phyloP scores from a whole-genome alignment of 306 rosid genomes.

The Vicia faba region DNA sequence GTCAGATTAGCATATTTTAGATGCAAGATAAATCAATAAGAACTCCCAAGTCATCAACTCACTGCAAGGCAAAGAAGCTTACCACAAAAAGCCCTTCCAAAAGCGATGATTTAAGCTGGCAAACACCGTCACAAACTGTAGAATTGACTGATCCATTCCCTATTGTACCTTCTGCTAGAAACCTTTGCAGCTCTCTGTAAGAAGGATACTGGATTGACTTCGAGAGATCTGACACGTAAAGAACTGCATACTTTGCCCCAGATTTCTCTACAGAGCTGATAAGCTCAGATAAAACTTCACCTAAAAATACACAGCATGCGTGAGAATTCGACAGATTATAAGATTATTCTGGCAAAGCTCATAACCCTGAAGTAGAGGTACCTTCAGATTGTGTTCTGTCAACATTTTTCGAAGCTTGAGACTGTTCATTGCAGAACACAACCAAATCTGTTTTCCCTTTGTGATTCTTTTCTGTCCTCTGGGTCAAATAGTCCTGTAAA shows the following conservation, averaged over 20 bases:
- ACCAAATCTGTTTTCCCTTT: slow-evolving; percentile 69
- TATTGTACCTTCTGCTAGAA: slow-evolving; percentile 65
- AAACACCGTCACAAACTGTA: slow-evolving; percentile 70
- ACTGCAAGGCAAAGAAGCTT: slow-evolving; percentile 45
- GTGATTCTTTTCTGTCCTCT: slow-evolving; percentile 57
- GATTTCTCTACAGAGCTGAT: slow-evolving; percentile 67
- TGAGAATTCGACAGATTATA: slow-evolving; percentile 34
- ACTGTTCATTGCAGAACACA: slow-evolving; percentile 66
- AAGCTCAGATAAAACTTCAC: slow-evolving; percentile 62
- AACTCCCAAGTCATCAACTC: slow-evolving; percentile 8
- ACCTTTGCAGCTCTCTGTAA: slow-evolving; percentile 68
- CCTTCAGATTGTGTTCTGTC: slow-evolving; percentile 64
- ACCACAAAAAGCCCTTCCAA: slow-evolving; percentile 90
- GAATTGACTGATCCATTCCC: slow-evolving; percentile 52
- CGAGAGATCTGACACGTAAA: slow-evolving; percentile 78
- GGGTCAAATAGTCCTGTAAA: slow-evolving; percentile 72
- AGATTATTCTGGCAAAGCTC: slow-evolving; percentile 25
- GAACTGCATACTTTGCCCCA: slow-evolving; percentile 84
- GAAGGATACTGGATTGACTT: slow-evolving; percentile 68
- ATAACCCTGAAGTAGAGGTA: slow-evolving; percentile 42
- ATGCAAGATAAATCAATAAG: slow-evolving; percentile 20
- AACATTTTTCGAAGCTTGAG: slow-evolving; percentile 45
- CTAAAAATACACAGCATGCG: slow-evolving; percentile 49
- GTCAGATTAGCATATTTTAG: slow-evolving; percentile 10
- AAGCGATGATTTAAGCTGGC: slow-evolving; percentile 89